Conservation (phyloP, 225 moss, liverwort and hornwort genomes). For the Physcomitrellopsis africana region DNA sequence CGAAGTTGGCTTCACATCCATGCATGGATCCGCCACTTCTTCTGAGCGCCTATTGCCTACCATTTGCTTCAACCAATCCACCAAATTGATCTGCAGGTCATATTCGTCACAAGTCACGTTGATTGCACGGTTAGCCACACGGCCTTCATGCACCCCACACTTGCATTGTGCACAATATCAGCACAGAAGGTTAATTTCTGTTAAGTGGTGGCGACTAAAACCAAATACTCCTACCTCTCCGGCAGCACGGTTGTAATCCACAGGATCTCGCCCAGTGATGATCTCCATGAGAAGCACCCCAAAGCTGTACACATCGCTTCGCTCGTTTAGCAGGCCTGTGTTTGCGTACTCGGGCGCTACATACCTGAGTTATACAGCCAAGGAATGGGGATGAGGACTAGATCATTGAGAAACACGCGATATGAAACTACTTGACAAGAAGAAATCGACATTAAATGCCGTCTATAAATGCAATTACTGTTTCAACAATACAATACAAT, state of each 20-base stretch:
- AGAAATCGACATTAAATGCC: not conserved
- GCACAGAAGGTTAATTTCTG: not conserved
- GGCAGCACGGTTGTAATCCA: slow-evolving; percentile 88
- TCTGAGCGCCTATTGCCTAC: slow-evolving; percentile 98
- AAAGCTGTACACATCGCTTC: slow-evolving; percentile 92
- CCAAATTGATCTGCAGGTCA: slow-evolving; percentile 83
- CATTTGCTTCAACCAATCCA: slow-evolving; percentile 99
- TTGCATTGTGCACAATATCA: not conserved
- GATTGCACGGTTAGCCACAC: too few species aligned
- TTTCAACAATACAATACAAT: not conserved
- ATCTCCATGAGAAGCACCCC: slow-evolving; percentile 96
- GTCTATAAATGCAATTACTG: not conserved
- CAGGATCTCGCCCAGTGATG: slow-evolving; percentile 91
- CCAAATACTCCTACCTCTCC: slow-evolving; percentile 68
- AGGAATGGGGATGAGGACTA: too few species aligned
- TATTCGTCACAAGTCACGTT: not conserved
- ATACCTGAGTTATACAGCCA: slow-evolving; percentile 48
- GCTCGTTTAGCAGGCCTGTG: slow-evolving; percentile 85
- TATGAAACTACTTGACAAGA: too few species aligned
- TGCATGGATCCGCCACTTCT: slow-evolving; percentile 96
- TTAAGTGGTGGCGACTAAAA: not conserved
- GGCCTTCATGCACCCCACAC: too few species aligned
- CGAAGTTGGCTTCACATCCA: slow-evolving; percentile 94
- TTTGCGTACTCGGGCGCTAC: slow-evolving; percentile 96
- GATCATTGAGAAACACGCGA: too few species aligned